These are phyloP conservation scores for Rosa persica DNA, from an alignment of 306 rosid genomes.

Conservation along the genomic window DNA sequence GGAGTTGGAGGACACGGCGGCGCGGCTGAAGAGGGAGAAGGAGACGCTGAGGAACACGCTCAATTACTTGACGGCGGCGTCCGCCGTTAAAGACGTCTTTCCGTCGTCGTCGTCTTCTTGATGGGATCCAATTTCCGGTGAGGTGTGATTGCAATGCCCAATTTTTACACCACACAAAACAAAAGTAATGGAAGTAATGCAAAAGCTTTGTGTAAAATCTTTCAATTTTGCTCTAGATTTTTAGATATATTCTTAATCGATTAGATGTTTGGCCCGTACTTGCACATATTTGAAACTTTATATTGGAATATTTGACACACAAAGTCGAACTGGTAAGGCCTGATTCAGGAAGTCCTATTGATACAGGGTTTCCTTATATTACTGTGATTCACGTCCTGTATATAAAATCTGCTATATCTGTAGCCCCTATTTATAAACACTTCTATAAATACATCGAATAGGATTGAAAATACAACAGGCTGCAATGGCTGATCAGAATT, in stretches of 20 bases:
- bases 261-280: not conserved
- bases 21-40: slow-evolving; percentile 83
- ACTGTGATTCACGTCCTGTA: not conserved
- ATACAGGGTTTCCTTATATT: not conserved
- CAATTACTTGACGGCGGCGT: slow-evolving; percentile 90
- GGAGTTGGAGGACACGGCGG: slow-evolving; percentile 88
- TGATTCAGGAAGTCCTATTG: not conserved
- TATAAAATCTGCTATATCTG: not conserved
- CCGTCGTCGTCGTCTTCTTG: slow-evolving; percentile 50
- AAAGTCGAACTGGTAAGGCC: not conserved
- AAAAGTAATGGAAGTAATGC: not conserved
- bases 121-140: not conserved
- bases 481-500: too few species aligned
- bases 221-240: slow-evolving; percentile 15
- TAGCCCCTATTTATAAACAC: not conserved
- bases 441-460: not conserved
- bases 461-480: not conserved
- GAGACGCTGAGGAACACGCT: slow-evolving; percentile 89
- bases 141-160: not conserved
- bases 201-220: not conserved
- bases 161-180: not conserved
- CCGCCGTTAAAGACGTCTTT: slow-evolving; percentile 94
- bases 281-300: slow-evolving; percentile 11
- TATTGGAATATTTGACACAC: not conserved
- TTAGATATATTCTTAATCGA: slow-evolving; percentile 9